These are phyloP conservation scores for Gossypioides kirkii DNA, from an alignment of 345 rosid genomes.

Conservation along the genomic window DNA sequence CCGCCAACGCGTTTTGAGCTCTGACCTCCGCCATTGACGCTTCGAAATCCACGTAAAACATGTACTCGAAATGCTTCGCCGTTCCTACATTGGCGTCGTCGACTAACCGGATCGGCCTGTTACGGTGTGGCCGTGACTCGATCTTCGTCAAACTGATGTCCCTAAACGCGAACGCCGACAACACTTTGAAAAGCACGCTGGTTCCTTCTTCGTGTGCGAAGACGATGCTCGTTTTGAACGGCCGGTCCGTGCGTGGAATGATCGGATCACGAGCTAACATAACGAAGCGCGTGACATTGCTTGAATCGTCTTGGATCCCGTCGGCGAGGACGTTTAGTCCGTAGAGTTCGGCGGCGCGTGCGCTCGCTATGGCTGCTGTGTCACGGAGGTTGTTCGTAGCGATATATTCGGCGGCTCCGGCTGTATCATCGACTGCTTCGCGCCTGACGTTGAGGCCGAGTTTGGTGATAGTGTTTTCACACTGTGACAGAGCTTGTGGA, in stretches of 20 bases:
- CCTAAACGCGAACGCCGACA: constrained; percentile 87
- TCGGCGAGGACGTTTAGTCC: constrained; percentile 71
- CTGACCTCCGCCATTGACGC: constrained; percentile 94
- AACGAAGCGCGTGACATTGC: constrained; percentile 89
- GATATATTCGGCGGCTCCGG: constrained; percentile 88
- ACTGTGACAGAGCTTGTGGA: constrained; percentile 92
- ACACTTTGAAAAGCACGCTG: constrained; percentile 82
- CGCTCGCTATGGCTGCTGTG: constrained; percentile 89
- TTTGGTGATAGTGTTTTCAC: constrained; percentile 74
- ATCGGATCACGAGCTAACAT: constrained; percentile 96
- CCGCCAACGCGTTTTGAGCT: constrained; percentile 91
- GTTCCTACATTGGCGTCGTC: constrained; percentile 80
- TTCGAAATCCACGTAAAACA: constrained; percentile 88
- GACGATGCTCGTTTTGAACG: constrained; percentile 95
- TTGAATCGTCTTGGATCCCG: constrained; percentile 84
- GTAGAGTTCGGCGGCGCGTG: constrained; percentile 90
- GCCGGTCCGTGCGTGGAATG: constrained; percentile 88
- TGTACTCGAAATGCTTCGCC: constrained; percentile 82
- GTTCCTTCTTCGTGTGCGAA: constrained; percentile 97
- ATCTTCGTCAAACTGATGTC: constrained; percentile 87
- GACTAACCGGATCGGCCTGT: constrained; percentile 65
- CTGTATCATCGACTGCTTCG: constrained; percentile 92
- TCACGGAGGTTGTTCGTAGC: constrained; percentile 60
- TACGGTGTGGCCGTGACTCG: constrained; percentile 89
- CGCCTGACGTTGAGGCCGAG: constrained; percentile 73